phyloP scores from a whole-genome alignment of 345 rosid species.

The Geranium rotundifolium region DNA sequence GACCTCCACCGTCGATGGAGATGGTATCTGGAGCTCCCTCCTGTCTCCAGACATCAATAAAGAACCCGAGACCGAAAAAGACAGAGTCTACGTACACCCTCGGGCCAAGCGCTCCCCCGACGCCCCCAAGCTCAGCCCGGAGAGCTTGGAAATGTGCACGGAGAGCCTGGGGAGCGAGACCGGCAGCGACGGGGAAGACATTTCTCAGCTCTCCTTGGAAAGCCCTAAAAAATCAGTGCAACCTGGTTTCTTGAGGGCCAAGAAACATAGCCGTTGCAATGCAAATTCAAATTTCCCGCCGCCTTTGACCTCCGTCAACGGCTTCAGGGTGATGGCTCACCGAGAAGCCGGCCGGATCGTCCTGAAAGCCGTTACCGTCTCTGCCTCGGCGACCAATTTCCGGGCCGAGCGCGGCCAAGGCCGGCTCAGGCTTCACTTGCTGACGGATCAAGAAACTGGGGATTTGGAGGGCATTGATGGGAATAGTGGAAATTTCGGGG shows the following conservation, averaged over 20 bases:
- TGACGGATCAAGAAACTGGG: constrained; percentile 6
- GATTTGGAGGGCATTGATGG: constrained; percentile 15
- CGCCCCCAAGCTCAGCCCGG: neutral
- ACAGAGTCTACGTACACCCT: neutral
- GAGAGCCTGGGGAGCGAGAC: neutral
- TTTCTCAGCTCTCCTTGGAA: neutral
- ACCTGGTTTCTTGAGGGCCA: too few relatives aligned
- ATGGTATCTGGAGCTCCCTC: too few relatives aligned
- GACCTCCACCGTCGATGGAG: too few relatives aligned
- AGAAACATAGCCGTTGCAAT: constrained; percentile 3
- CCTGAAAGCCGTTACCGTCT: constrained; percentile 35
- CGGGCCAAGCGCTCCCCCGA: too few relatives aligned
- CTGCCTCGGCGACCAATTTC: constrained; percentile 20
- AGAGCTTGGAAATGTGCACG: constrained; percentile 1
- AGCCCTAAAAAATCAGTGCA: neutral
- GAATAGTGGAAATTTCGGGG: constrained; percentile 5
- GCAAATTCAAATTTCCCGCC: constrained; percentile 20
- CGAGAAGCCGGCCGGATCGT: constrained; percentile 67
- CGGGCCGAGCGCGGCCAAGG: constrained; percentile 67
- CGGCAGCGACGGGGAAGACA: constrained; percentile 36
- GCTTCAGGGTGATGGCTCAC: constrained; percentile 45
- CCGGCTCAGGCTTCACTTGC: constrained; percentile 41
- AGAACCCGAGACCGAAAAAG: neutral
- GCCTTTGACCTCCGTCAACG: constrained; percentile 74
- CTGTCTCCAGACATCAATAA: too few relatives aligned